A percentile compares a stretch with the other conserved stretches of the same genome.
Conservation (phyloP, 192 early-diverging fungal species). For the Coemansia javaensis region DNA sequence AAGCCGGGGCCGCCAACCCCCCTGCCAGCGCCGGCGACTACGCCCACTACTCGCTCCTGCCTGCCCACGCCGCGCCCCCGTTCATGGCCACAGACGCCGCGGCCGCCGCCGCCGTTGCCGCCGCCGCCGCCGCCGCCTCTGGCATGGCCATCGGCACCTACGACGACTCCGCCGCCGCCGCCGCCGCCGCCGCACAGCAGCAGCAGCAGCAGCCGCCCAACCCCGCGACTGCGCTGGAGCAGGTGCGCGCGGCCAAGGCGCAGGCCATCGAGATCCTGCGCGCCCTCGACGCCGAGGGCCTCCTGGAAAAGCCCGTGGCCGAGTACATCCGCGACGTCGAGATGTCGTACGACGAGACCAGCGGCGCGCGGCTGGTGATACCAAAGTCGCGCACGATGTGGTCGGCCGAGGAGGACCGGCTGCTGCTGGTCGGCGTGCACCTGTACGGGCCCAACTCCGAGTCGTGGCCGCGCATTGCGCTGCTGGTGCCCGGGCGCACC, state of each 20-base stretch:
- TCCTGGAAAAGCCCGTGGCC: constrained; percentile 14
- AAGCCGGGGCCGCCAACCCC: no score
- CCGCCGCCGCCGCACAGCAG: no score
- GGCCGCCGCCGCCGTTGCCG: no score
- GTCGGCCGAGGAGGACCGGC: constrained; percentile 74
- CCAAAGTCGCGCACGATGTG: constrained; percentile 57
- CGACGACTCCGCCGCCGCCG: no score
- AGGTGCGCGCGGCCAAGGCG: constrained; percentile 30
- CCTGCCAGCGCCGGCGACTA: no score
- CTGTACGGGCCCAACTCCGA: constrained; percentile 70
- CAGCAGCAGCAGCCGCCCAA: background rate
- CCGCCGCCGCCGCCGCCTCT: background rate
- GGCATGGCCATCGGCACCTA: background rate
- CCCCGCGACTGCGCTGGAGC: constrained; percentile 8
- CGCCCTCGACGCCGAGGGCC: constrained; percentile 16
- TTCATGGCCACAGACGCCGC: no score
- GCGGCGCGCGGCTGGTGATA: constrained; percentile 17
- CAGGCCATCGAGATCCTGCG: constrained; percentile 37
- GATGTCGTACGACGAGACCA: constrained; percentile 26
- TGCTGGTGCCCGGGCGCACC: constrained; percentile 68
- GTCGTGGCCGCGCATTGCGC: constrained; percentile 74
- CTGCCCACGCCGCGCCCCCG: no score
- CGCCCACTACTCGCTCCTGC: no score
- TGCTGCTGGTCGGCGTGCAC: constrained; percentile 67
- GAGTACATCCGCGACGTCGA: constrained; percentile 36